Evolutionary conservation across 2,329 filamentous ascomycete species (phyloP).

Genomic region (Epichloe gansuensis): DNA sequence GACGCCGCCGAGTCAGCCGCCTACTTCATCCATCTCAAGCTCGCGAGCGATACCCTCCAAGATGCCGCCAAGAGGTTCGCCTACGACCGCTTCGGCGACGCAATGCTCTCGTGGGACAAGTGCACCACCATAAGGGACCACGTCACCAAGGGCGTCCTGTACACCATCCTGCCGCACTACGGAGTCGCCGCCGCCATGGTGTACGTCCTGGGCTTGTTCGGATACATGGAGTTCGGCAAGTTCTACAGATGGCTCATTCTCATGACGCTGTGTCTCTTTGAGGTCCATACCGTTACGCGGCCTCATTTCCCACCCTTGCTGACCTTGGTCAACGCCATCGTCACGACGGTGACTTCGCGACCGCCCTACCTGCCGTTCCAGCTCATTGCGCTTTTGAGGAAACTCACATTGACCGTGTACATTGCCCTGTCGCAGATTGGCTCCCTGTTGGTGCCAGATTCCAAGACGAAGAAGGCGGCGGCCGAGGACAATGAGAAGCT

Average conservation of each 20-base stretch:
- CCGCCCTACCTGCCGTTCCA: constrained; percentile 75
- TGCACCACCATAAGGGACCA: constrained; percentile 62
- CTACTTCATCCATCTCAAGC: constrained; percentile 70
- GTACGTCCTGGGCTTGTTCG: constrained; percentile 48
- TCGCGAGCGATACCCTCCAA: constrained; percentile 69
- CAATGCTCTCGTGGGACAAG: constrained; percentile 51
- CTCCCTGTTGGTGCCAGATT: constrained; percentile 43
- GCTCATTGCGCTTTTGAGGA: constrained; percentile 60
- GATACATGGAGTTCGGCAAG: constrained; percentile 54
- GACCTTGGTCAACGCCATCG: constrained; percentile 31
- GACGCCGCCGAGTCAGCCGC: constrained; percentile 19
- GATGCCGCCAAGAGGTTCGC: constrained; percentile 68
- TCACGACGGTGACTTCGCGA: constrained; percentile 28
- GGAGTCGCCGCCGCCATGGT: constrained; percentile 41
- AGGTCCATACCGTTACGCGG: constrained; percentile 43
- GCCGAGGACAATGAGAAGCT: constrained; percentile 32
- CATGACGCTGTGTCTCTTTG: constrained; percentile 39
- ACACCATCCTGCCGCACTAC: constrained; percentile 49
- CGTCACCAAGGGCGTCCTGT: constrained; percentile 50
- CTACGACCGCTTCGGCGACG: constrained; percentile 78
- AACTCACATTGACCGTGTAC: constrained; percentile 63
- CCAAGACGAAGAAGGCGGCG: constrained; percentile 16
- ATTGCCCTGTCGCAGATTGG: constrained; percentile 75
- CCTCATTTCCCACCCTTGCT: constrained; percentile 36
- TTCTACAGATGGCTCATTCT: constrained; percentile 54